Percentiles rank a stretch among this genome's conserved stretches.
Conservation (phyloP, 805 yeast species). For the Kazachstania bromeliacearum region DNA sequence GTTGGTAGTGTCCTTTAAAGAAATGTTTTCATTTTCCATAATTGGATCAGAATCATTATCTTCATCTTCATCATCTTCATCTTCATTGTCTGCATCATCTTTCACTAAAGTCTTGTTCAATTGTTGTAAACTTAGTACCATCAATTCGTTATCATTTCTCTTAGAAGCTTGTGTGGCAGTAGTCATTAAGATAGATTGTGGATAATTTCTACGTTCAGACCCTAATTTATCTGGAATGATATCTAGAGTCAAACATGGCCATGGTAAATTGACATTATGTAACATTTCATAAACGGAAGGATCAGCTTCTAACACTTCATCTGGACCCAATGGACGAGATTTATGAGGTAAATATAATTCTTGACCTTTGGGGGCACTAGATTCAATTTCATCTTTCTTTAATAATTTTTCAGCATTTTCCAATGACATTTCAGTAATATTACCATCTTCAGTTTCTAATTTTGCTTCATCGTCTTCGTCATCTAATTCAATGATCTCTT, state of each 20-base stretch:
- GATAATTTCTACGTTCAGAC: conserved; percentile 77
- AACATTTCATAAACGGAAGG: conserved; percentile 94
- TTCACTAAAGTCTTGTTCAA: conserved; percentile 79
- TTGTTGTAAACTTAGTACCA: conserved; percentile 73
- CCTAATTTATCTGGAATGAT: conserved; percentile 82
- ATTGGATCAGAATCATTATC: conserved; percentile 73
- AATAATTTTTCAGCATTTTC: conserved; percentile 30
- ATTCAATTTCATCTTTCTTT: conserved; percentile 30
- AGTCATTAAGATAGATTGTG: conserved; percentile 75
- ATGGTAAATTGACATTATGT: conserved; percentile 85
- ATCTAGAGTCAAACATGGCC: conserved; percentile 95
- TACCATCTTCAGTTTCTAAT: conserved; percentile 27
- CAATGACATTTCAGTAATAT: conserved; percentile 30
- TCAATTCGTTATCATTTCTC: conserved; percentile 79
- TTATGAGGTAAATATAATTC: conserved; percentile 75
- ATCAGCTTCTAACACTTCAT: conserved; percentile 93
- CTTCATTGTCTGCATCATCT: conserved; percentile 70
- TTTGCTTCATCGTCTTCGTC: conserved; percentile 41
- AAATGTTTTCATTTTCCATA: conserved; percentile 73
- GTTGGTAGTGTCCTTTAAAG: conserved; percentile 77
- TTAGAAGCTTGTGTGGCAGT: conserved; percentile 91
- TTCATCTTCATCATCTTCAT: conserved; percentile 61
- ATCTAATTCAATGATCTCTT: conserved; percentile 76
- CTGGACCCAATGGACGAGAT: conserved; percentile 86
- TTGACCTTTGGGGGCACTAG: conserved; percentile 30